Conservation (phyloP, 805 yeast species). For the Starmerella bacillaris region DNA sequence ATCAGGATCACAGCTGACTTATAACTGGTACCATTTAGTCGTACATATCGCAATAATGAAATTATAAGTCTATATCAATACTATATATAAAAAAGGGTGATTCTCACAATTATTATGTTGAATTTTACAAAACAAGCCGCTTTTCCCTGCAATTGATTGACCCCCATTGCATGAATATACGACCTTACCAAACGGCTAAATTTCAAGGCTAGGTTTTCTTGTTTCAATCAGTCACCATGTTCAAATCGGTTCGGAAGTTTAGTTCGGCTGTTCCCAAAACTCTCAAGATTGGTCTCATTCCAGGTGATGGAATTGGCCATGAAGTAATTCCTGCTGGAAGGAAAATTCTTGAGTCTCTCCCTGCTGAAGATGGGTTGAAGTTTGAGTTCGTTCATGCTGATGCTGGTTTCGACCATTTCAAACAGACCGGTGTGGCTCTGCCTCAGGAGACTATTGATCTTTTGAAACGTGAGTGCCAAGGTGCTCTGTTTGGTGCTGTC, state of each 20-base stretch:
- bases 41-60: no score
- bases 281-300: constrained; percentile 46
- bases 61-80: no score
- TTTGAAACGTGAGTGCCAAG: constrained; percentile 71
- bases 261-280: constrained; percentile 9
- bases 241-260: constrained; percentile 6
- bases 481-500: constrained; percentile 96
- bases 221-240: constrained; percentile 5
- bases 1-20: no score
- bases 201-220: no score
- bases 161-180: no score
- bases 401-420: constrained; percentile 90
- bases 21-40: no score
- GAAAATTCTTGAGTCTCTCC: constrained; percentile 62
- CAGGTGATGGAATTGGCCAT: constrained; percentile 96
- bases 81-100: no score
- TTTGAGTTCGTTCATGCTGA: constrained; percentile 76
- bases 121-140: no score
- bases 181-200: no score
- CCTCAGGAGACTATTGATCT: constrained; percentile 80
- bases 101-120: no score
- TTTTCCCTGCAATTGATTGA: no score
- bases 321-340: constrained; percentile 97
- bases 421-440: constrained; percentile 85
- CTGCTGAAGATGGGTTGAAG: constrained; percentile 45